A percentile compares a stretch with the other conserved stretches of the same genome.
These are phyloP conservation scores for Gautieria morchelliformis DNA, from an alignment of 768 basidiomycete genomes.

Conservation along the genomic window DNA sequence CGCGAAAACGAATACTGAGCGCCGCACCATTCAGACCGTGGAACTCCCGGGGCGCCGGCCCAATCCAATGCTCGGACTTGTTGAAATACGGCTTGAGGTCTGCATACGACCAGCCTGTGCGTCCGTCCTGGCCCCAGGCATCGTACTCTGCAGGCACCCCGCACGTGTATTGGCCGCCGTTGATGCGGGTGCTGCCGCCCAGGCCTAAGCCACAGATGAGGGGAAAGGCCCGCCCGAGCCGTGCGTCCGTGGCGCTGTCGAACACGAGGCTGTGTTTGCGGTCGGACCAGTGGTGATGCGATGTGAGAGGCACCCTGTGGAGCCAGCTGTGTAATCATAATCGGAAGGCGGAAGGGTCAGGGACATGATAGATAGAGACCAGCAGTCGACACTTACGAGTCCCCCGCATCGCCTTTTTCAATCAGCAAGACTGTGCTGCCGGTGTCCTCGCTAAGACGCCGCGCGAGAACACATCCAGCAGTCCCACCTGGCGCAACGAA, in stretches of 20 bases:
- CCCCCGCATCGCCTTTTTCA: too few species aligned
- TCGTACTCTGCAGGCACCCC: conserved; percentile 24
- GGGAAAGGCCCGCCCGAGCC: conserved; percentile 12
- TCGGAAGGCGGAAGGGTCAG: too few species aligned
- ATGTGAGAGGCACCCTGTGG: too few species aligned
- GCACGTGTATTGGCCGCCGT: conserved; percentile 16
- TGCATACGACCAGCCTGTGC: conserved; percentile 26
- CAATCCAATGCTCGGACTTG: conserved; percentile 19
- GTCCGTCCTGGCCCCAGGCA: conserved; percentile 20
- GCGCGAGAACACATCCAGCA: too few species aligned
- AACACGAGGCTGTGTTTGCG: conserved; percentile 5
- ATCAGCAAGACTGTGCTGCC: too few species aligned
- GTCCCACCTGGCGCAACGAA: too few species aligned
- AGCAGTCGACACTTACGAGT: too few species aligned
- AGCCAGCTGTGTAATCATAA: too few species aligned
- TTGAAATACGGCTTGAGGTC: too few species aligned
- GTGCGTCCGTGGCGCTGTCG: conserved; percentile 10
- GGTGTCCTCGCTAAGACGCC: too few species aligned
- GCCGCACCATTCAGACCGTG: not conserved
- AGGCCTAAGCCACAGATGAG: conserved; percentile 20
- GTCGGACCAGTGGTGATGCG: conserved; percentile 18
- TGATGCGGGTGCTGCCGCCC: conserved; percentile 9
- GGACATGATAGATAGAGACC: too few species aligned
- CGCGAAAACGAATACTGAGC: not conserved
- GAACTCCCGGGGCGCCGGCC: not conserved